Base-by-base conservation (phyloP, 1,139 yeast species). In the Taphrina confusa region DNA sequence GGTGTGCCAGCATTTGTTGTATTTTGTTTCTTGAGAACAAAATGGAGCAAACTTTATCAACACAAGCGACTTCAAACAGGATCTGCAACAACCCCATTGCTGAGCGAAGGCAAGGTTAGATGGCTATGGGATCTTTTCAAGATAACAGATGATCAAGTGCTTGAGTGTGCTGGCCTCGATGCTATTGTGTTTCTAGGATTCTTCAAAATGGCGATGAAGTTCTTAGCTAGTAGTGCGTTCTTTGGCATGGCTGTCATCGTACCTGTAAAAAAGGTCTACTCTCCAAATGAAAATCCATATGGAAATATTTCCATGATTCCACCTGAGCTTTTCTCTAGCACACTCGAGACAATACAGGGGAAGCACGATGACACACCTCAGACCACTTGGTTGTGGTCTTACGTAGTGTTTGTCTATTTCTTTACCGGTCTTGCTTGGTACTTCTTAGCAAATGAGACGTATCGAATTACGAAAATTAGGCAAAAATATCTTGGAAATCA, bases 161-260 rank as follows among this genome's bases (percentile, higher is more conserved):
- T 92, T 59, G 91, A 88, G 64, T 85, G 85, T 69, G 96, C 97
- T 0, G 98, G 98, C 0, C 75, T 92, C 45, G 98, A 92, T 73
- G 97, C 97, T 0, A 90, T 81, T 73, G 97, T 91, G 20, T 88
- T 85, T 68, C 74, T 88, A 28, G 85, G 87, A 14, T 88, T 88
- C 71, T 89, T 88, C 77, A 80, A 82, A 65, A 84, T 87, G 84
- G 81, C 90, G 39, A 84, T 87, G 62, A 80, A 80, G 68, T 78
- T 84, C 36, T 74, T 88, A 28, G 71, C 79, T 4, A 74, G 80
- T 0, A 80, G 87, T 68, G 77, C 85, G 1, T 65, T 85, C 1
- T 78, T 86, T 60, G 91, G 92, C 1, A 69, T 85, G 22, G 75
- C 81, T 22, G 77, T 88, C 20, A 81, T 88, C 40, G 83, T 89